Percentiles rank a stretch among this genome's conserved stretches.
These are phyloP conservation scores for Neonectria magnoliae DNA, from an alignment of 2,329 filamentous ascomycete species.

Conservation along the genomic window DNA sequence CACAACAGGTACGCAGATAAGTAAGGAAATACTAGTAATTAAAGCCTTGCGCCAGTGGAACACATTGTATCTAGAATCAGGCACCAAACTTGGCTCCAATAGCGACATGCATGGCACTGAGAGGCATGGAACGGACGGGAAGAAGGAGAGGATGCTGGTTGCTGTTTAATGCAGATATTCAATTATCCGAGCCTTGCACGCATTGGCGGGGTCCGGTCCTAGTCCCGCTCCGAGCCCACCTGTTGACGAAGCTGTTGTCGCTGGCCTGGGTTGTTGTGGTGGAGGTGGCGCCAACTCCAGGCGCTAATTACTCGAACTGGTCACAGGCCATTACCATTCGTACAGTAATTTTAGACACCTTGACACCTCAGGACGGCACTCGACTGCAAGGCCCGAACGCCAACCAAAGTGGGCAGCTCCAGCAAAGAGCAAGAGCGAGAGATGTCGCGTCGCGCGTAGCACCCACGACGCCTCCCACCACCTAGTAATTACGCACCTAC, in stretches of 20 bases:
- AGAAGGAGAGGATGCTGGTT: no score
- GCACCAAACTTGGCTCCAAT: background rate
- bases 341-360: background rate
- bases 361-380: background rate
- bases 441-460: conserved; percentile 41
- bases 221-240: background rate
- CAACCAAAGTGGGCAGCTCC: conserved; percentile 13
- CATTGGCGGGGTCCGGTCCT: conserved; percentile 16
- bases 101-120: no score
- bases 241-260: background rate
- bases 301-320: background rate
- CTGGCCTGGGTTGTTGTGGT: background rate
- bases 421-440: background rate
- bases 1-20: no score
- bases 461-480: conserved; percentile 27
- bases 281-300: conserved; percentile 5
- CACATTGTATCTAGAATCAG: no score
- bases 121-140: no score
- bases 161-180: background rate
- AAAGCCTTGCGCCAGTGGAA: no score
- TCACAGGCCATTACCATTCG: background rate
- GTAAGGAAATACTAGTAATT: no score
- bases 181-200: conserved; percentile 13
- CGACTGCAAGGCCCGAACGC: background rate
- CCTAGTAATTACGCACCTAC: background rate